Evolutionary conservation across 805 yeast genomes (phyloP).

Genomic region (Starmerella apis): DNA sequence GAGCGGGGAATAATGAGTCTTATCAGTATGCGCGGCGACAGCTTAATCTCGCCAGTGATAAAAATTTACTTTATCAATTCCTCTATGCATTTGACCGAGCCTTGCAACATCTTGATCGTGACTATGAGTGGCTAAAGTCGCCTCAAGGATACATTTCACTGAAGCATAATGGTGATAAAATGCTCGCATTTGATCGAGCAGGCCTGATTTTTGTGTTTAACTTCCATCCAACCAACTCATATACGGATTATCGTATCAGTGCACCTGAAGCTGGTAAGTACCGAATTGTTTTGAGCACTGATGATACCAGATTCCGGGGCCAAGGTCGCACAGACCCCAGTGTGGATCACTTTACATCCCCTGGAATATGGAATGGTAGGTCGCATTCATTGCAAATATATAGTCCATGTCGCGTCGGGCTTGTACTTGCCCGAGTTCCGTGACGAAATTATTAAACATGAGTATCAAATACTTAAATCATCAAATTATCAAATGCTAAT

Average conservation of each 20-base stretch:
- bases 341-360: slow-evolving; percentile 56
- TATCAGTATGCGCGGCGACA: slow-evolving; percentile 94
- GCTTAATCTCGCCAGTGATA: slow-evolving; percentile 75
- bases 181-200: slow-evolving; percentile 78
- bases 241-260: slow-evolving; percentile 82
- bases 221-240: slow-evolving; percentile 78
- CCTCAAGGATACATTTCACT: slow-evolving; percentile 75
- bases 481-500: neutral
- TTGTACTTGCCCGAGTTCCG: slow-evolving; percentile 39
- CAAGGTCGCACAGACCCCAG: slow-evolving; percentile 54
- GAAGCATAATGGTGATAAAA: slow-evolving; percentile 82
- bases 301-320: slow-evolving; percentile 65
- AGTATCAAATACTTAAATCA: no score
- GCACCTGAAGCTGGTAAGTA: slow-evolving; percentile 71
- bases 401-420: slow-evolving; percentile 66
- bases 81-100: slow-evolving; percentile 75
- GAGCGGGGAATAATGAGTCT: slow-evolving; percentile 75
- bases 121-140: slow-evolving; percentile 60
- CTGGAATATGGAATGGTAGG: slow-evolving; percentile 71
- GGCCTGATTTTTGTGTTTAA: slow-evolving; percentile 79
- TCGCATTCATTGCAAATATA: slow-evolving; percentile 64
- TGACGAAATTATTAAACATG: neutral
- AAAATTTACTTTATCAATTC: slow-evolving; percentile 64
- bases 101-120: slow-evolving; percentile 65
- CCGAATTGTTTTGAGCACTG: slow-evolving; percentile 64